Percentiles rank a stretch among this genome's conserved stretches.
These are phyloP conservation scores for Backusella morwellensis DNA, from an alignment of 192 early-diverging fungal species.

Conservation along the genomic window DNA sequence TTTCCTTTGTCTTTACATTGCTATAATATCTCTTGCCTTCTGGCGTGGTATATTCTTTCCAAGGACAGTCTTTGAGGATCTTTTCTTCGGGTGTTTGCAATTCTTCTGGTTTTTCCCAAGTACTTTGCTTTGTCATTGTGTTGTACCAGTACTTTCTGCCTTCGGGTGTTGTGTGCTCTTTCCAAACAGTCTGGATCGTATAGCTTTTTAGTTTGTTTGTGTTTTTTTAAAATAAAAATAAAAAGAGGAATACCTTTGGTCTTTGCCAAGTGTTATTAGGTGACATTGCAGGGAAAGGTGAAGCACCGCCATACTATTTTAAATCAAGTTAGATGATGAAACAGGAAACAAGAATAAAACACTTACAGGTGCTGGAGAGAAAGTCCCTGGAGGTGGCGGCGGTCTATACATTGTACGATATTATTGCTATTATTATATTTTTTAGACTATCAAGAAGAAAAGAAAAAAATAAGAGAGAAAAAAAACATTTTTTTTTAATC, in stretches of 20 bases:
- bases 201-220: neutral
- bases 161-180: slow-evolving; percentile 71
- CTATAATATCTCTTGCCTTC: slow-evolving; percentile 86
- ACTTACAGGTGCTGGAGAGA: slow-evolving; percentile 13
- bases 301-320: neutral
- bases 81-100: slow-evolving; percentile 77
- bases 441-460: neutral
- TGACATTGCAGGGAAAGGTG: neutral
- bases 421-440: neutral
- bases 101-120: slow-evolving; percentile 95
- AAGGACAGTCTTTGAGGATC: slow-evolving; percentile 59
- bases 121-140: slow-evolving; percentile 67
- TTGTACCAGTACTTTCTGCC: slow-evolving; percentile 90
- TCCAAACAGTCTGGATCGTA: slow-evolving; percentile 53
- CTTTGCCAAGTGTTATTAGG: slow-evolving; percentile 1
- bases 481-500: neutral
- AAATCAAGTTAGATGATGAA: neutral
- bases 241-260: neutral
- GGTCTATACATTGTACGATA: slow-evolving; percentile 14
- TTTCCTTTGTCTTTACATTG: slow-evolving; percentile 72
- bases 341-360: neutral
- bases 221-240: neutral
- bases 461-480: neutral
- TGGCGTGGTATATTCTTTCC: slow-evolving; percentile 84
- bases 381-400: slow-evolving; percentile 13